A percentile compares a stretch with the other conserved stretches of the same genome.
These are phyloP conservation scores for Russula olivacea DNA, from an alignment of 768 basidiomycete species.

Conservation along the genomic window DNA sequence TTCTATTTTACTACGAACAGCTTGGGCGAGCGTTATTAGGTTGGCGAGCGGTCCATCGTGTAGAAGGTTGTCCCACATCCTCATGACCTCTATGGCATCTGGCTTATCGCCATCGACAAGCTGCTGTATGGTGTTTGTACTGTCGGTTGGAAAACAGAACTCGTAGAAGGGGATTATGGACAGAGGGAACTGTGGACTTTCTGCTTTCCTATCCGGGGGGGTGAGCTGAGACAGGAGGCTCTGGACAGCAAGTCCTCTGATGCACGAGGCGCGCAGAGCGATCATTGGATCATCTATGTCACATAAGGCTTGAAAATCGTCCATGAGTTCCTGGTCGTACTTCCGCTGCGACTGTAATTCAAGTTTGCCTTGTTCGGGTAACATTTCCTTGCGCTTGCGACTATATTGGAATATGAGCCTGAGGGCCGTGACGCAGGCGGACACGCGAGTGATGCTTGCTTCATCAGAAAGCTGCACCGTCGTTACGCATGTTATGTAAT, in stretches of 20 bases:
- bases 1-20: neutral
- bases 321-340: neutral
- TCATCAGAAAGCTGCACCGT: slow-evolving; percentile 7
- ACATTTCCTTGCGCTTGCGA: neutral
- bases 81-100: neutral
- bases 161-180: neutral
- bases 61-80: neutral
- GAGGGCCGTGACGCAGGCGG: slow-evolving; percentile 4
- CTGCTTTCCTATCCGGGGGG: neutral
- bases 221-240: slow-evolving; percentile 1
- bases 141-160: neutral
- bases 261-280: slow-evolving; percentile 8
- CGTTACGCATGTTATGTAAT: slow-evolving; percentile 8
- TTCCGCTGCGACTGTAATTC: neutral
- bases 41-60: slow-evolving; percentile 9
- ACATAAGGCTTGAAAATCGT: neutral
- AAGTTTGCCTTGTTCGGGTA: neutral
- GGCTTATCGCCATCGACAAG: no score
- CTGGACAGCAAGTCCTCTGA: slow-evolving; percentile 8
- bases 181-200: neutral
- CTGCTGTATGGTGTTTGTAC: neutral
- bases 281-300: neutral
- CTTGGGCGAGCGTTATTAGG: neutral
- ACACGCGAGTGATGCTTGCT: slow-evolving; percentile 5
- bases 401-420: slow-evolving; percentile 5